Base-by-base conservation (phyloP, 225 moss, liverwort and hornwort species). In the Lunularia cruciata region DNA sequence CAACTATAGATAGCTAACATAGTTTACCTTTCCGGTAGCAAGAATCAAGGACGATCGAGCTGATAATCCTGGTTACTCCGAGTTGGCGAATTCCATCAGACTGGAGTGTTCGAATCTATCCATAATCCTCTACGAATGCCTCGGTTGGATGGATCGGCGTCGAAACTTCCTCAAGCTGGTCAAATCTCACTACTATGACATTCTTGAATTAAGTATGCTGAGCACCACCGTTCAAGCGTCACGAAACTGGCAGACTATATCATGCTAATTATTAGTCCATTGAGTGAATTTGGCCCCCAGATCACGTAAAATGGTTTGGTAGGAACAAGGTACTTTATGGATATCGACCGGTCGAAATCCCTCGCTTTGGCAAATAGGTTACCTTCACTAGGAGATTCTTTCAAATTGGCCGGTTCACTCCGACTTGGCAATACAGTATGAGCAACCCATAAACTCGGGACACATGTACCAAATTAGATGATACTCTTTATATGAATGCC, bases 391-490 rank as follows among this genome's bases (percentile, higher is more conserved):
- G 26, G n/a, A 23, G 5, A 57, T 18, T n/a, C 43, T 43, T 49
- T 49, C 16, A 49, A 49, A 49, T 49, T 49, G 28, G 33, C 57
- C 57, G 18, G 19, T 26, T 22, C 23, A 25, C 33, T 57, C 57
- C 40, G 40, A 61, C 38, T 61, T 23, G 16, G 39, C 39, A 13
- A 14, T 39, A 43, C 36, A n/a, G 13, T 19, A 43, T 42, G 42
- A 60, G 37, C 37, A 37, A 23, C 22, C 38, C 42, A 28, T 8
- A 6, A 16, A 63, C 63, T 42, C 16, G 6, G 27, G 63, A 38
- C 26, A 42, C 43, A 15, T 63, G 43, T 45, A 63, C 63, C 63
- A 63, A 63, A 63, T 63, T 43, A 63, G 43, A 15, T 63, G 63
- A 63, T 45, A 26, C 6, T 39, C 26, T 42, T 42, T 42, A 37